phyloP scores from a whole-genome alignment of 352 stramenopile genomes.

The Globisporangium emineosum region DNA sequence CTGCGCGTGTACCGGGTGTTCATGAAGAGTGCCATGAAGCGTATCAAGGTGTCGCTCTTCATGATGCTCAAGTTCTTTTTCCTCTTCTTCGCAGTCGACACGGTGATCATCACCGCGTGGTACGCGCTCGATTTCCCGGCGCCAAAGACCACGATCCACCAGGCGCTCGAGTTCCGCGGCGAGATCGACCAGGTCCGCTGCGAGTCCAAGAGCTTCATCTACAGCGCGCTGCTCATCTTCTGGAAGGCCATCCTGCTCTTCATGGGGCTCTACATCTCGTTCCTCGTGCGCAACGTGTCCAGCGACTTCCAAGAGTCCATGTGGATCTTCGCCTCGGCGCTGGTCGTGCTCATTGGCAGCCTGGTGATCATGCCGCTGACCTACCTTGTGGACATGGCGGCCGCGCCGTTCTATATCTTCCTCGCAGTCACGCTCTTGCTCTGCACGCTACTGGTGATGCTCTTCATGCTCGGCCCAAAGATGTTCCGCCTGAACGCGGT shows the following conservation, averaged over 20 bases:
- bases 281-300: constrained; percentile 13
- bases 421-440: constrained; percentile 22
- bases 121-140: constrained; percentile 4
- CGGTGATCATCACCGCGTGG: constrained; percentile 2
- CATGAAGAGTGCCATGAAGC: constrained; percentile 34
- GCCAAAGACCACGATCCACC: too few relatives aligned
- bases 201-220: constrained; percentile 16
- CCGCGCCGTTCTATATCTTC: constrained; percentile 26
- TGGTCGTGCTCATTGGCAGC: constrained; percentile 27
- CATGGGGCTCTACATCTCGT: constrained; percentile 9
- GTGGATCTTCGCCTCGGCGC: constrained; percentile 26
- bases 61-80: constrained; percentile 3
- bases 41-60: constrained; percentile 1
- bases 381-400: constrained; percentile 34
- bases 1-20: constrained; percentile 61
- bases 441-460: constrained; percentile 24
- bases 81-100: constrained; percentile 10
- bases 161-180: constrained; percentile 4
- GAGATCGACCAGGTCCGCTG: neutral
- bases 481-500: constrained; percentile 19
- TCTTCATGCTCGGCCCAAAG: constrained; percentile 31
- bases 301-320: constrained; percentile 15
- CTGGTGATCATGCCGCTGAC: constrained; percentile 35
- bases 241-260: constrained; percentile 10
- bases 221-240: constrained; percentile 13